Conservation (phyloP, 176 grass and related monocot species). For the Hordeum marinum region DNA sequence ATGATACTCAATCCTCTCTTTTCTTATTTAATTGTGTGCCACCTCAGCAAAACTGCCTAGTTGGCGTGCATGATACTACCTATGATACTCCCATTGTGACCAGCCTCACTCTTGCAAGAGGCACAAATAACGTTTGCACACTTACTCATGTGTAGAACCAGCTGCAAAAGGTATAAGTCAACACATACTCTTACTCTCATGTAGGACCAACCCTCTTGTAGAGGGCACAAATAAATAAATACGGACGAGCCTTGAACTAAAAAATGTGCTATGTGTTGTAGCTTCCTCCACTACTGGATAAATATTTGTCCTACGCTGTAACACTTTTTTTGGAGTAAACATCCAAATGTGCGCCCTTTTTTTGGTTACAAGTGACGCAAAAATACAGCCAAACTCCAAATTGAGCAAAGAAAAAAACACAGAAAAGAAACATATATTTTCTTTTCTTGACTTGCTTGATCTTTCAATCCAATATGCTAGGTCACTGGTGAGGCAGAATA, state of each 20-base stretch:
- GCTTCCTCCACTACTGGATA: not conserved
- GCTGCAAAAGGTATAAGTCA: not conserved
- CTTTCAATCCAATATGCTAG: constrained; percentile 35
- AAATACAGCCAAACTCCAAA: not conserved
- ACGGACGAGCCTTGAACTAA: not conserved
- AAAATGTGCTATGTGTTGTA: not conserved
- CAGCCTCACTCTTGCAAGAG: not conserved
- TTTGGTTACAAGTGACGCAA: not conserved
- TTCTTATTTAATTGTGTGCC: no score
- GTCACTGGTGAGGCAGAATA: constrained; percentile 96
- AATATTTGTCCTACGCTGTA: not conserved
- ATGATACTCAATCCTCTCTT: no score
- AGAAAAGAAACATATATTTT: constrained; percentile 4
- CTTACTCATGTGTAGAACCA: not conserved
- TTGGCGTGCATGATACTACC: no score
- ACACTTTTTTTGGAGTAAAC: not conserved
- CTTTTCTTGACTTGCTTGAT: constrained; percentile 33
- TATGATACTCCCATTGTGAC: no score
- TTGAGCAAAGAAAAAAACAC: not conserved
- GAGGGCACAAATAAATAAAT: not conserved
- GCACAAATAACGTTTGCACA: not conserved
- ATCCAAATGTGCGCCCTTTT: not conserved
- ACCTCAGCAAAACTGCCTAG: no score
- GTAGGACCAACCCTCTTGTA: not conserved
- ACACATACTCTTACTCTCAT: not conserved